phyloP scores from a whole-genome alignment of 208 protist species.

The Blastocrithidia nonstop region DNA sequence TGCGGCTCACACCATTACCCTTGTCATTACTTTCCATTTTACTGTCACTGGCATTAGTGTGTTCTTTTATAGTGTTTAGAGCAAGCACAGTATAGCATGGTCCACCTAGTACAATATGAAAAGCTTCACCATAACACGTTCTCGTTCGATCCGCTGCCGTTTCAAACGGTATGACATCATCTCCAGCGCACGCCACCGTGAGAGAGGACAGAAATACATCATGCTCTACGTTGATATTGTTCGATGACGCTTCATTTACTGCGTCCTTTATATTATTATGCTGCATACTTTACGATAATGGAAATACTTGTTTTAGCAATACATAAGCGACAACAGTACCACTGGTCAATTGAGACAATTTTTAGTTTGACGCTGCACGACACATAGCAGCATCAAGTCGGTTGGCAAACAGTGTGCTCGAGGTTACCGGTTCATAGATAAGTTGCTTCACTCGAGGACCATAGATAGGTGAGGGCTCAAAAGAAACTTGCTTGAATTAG shows the following conservation, averaged over 20 bases:
- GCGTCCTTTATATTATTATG: too few relatives aligned
- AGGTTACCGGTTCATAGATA: constrained; percentile 28
- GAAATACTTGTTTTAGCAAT: constrained; percentile 28
- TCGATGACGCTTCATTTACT: too few relatives aligned
- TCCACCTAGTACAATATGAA: constrained; percentile 55
- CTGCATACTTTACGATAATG: too few relatives aligned
- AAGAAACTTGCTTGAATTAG: constrained; percentile 27
- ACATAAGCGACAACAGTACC: constrained; percentile 39
- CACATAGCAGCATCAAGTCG: constrained; percentile 22
- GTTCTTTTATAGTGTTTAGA: constrained; percentile 20
- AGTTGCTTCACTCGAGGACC: constrained; percentile 49
- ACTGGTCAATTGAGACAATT: constrained; percentile 20
- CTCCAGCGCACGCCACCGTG: constrained; percentile 30
- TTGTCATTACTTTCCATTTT: background rate
- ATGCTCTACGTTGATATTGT: constrained; percentile 14
- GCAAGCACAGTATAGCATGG: constrained; percentile 58
- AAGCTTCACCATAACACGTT: constrained; percentile 39
- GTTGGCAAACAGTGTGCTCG: constrained; percentile 26
- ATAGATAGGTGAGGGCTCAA: constrained; percentile 66
- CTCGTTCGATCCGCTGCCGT: constrained; percentile 16
- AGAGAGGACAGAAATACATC: constrained; percentile 66
- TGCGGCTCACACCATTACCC: constrained; percentile 2
- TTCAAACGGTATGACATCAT: constrained; percentile 33
- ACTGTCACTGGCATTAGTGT: background rate
- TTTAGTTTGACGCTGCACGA: constrained; percentile 16